phyloP scores from a whole-genome alignment of 495 filamentous ascomycete genomes.

The Aspergillus panamensis region DNA sequence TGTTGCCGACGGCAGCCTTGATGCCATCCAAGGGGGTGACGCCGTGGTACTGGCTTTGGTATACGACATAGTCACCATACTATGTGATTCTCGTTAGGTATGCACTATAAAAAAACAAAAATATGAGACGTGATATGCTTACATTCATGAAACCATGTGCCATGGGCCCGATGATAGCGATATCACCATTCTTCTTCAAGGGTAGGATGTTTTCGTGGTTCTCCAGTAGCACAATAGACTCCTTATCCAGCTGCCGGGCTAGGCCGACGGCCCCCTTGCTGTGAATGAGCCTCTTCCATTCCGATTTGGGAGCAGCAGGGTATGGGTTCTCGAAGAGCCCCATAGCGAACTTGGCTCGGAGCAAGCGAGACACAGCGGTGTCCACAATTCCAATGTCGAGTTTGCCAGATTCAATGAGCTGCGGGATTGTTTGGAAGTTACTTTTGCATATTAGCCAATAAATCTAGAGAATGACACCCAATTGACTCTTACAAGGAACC shows the following conservation, averaged over 20 bases:
- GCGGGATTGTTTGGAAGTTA: slow-evolving; percentile 62
- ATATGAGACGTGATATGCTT: slow-evolving; percentile 19
- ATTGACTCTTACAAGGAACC: slow-evolving; percentile 50
- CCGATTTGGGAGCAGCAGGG: slow-evolving; percentile 45
- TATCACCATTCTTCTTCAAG: slow-evolving; percentile 53
- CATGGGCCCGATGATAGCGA: slow-evolving; percentile 75
- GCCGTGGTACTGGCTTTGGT: slow-evolving; percentile 55
- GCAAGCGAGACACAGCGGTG: slow-evolving; percentile 59
- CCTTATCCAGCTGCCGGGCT: slow-evolving; percentile 58
- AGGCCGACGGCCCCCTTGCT: slow-evolving; percentile 52
- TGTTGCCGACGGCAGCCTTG: slow-evolving; percentile 52
- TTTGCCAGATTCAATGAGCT: slow-evolving; percentile 56
- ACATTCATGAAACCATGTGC: slow-evolving; percentile 68
- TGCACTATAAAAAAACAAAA: slow-evolving; percentile 1
- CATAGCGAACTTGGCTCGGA: slow-evolving; percentile 61
- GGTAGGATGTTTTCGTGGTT: slow-evolving; percentile 62
- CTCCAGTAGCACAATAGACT: slow-evolving; percentile 67
- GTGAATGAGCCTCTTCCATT: slow-evolving; percentile 56
- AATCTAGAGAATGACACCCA: background rate
- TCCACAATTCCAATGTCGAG: slow-evolving; percentile 54
- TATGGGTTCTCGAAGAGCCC: slow-evolving; percentile 68
- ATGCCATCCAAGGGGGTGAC: slow-evolving; percentile 67
- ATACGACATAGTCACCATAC: slow-evolving; percentile 68
- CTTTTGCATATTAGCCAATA: slow-evolving; percentile 19
- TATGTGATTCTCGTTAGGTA: slow-evolving; percentile 16